Evolutionary conservation across 345 rosid genomes (phyloP).

Genomic region (Eucalyptus cloeziana): DNA sequence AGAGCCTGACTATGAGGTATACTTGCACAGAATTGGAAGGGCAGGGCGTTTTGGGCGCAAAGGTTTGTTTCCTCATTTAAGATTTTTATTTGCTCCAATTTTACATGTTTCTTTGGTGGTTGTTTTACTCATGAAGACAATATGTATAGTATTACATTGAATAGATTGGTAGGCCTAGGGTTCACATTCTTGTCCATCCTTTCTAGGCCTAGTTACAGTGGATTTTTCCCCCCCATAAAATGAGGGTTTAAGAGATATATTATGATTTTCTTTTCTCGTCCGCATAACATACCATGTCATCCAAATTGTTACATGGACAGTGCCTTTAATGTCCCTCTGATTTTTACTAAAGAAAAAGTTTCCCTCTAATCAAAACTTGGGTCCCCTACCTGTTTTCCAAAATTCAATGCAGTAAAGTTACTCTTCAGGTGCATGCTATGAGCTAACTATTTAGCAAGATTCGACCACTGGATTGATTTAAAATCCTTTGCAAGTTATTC

Average conservation of each 20-base stretch:
- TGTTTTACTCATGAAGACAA: neutral
- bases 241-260: neutral
- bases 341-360: neutral
- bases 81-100: neutral
- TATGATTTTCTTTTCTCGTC: neutral
- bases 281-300: neutral
- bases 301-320: neutral
- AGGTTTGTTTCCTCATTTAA: conserved; percentile 19
- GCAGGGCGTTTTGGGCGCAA: conserved; percentile 97
- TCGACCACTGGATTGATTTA: neutral
- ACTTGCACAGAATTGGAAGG: conserved; percentile 94
- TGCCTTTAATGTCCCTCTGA: neutral
- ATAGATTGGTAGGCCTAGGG: neutral
- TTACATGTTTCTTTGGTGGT: neutral
- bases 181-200: neutral
- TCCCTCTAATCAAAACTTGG: neutral
- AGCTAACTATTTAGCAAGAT: neutral
- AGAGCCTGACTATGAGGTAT: conserved; percentile 84
- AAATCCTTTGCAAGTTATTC: neutral
- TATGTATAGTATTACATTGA: neutral
- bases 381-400: neutral
- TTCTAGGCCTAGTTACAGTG: neutral
- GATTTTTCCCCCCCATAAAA: neutral
- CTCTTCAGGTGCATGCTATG: neutral
- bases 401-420: neutral